Conservation (phyloP, 768 basidiomycete genomes). For the Mycena leptocephala region DNA sequence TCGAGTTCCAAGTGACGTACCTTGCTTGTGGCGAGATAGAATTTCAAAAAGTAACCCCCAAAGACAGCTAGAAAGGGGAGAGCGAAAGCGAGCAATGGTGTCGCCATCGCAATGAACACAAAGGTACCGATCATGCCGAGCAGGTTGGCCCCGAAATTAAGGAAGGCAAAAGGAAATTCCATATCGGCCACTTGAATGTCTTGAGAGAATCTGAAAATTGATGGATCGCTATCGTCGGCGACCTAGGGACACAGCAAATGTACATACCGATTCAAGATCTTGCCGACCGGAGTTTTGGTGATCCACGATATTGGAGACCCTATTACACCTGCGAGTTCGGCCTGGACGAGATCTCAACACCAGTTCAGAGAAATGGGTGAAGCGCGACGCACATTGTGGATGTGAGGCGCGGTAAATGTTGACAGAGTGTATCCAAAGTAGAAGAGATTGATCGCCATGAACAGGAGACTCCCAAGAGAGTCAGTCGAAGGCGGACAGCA, state of each 20-base stretch:
- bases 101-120: slow-evolving; percentile 24
- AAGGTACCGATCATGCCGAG: slow-evolving; percentile 17
- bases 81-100: slow-evolving; percentile 13
- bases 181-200: slow-evolving; percentile 19
- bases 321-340: slow-evolving; percentile 21
- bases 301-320: slow-evolving; percentile 30
- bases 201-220: slow-evolving; percentile 30
- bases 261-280: slow-evolving; percentile 28
- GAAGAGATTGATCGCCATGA: not conserved
- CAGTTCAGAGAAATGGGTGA: not conserved
- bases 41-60: slow-evolving; percentile 7
- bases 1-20: not conserved
- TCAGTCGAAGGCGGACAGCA: not conserved
- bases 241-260: too few species aligned
- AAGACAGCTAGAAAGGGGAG: slow-evolving; percentile 8
- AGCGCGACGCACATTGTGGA: not conserved
- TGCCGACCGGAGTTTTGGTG: slow-evolving; percentile 25
- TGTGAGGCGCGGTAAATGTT: slow-evolving; percentile 20
- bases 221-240: too few species aligned
- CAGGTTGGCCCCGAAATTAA: not conserved
- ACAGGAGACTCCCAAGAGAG: not conserved
- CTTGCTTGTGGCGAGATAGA: slow-evolving; percentile 27
- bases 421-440: slow-evolving; percentile 7
- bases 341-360: not conserved
- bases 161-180: too few species aligned